Conservation (phyloP, 257 asterid genomes). For the Plantago elongata region DNA sequence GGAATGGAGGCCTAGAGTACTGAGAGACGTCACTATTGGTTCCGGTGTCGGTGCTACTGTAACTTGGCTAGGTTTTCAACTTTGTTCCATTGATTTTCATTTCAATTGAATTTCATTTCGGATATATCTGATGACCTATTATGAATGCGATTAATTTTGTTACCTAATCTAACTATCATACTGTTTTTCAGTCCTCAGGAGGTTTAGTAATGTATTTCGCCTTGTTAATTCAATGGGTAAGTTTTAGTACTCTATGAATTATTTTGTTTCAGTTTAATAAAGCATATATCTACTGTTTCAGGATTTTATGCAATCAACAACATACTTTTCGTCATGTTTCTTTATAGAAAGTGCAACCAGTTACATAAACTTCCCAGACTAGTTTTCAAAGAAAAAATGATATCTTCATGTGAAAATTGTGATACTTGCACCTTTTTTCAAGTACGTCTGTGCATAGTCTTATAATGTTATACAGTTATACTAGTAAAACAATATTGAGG, state of each 20-base stretch:
- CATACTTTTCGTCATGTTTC: too few species aligned
- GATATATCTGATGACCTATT: too few species aligned
- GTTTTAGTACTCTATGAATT: background rate
- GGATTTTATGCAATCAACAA: background rate
- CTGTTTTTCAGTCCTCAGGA: background rate
- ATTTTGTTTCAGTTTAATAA: background rate
- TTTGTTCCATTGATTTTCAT: background rate
- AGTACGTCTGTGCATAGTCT: too few species aligned
- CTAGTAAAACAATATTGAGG: too few species aligned
- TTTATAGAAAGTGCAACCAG: too few species aligned
- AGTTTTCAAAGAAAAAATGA: too few species aligned
- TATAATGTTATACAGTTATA: too few species aligned
- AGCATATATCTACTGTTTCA: background rate
- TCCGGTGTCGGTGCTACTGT: constrained; percentile 29
- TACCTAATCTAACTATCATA: background rate
- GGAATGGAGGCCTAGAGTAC: constrained; percentile 32
- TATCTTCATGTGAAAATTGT: too few species aligned
- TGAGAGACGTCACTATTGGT: constrained; percentile 38
- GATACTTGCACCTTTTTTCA: too few species aligned
- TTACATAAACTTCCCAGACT: too few species aligned
- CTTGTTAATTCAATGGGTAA: constrained; percentile 4
- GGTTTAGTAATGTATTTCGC: constrained; percentile 8
- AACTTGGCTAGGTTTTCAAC: constrained; percentile 55
- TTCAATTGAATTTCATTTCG: background rate
- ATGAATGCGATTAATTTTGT: background rate